These are phyloP conservation scores for Neonectria hederae DNA, from an alignment of 2,329 filamentous ascomycete species.

Conservation along the genomic window DNA sequence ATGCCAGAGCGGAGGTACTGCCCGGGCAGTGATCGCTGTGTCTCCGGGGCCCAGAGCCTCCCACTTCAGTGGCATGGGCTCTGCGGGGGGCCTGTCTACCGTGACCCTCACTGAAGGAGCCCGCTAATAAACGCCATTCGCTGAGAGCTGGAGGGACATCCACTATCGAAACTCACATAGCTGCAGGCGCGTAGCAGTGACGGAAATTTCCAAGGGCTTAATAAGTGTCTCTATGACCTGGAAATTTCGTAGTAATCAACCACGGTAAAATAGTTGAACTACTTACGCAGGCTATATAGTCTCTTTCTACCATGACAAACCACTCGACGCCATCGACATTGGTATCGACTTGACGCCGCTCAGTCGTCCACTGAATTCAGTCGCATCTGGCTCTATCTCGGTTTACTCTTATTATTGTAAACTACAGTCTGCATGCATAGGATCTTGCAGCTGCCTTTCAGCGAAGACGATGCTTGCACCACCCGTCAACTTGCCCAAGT, in stretches of 20 bases:
- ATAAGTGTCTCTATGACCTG: slow-evolving; percentile 9
- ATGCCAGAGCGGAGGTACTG: background rate
- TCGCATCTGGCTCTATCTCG: background rate
- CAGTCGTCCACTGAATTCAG: background rate
- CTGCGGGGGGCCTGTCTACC: background rate
- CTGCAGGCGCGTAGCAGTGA: background rate
- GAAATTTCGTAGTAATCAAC: slow-evolving; percentile 17
- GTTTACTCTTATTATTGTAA: background rate
- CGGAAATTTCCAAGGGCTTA: slow-evolving; percentile 8
- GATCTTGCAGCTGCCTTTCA: background rate
- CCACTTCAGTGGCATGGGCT: background rate
- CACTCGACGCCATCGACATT: slow-evolving; percentile 1
- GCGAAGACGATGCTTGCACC: slow-evolving; percentile 55
- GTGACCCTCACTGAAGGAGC: background rate
- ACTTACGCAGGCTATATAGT: slow-evolving; percentile 13
- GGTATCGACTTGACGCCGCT: background rate
- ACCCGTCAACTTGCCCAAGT: slow-evolving; percentile 67
- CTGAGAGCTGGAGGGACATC: background rate
- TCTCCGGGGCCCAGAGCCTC: background rate
- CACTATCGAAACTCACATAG: background rate
- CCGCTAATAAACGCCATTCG: background rate
- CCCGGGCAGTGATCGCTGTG: background rate
- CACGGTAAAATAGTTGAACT: background rate
- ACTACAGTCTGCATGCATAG: background rate
- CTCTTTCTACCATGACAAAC: slow-evolving; percentile 9